Evolutionary conservation across 2,329 filamentous ascomycete species (phyloP), one percentile per base, ranked within the genome.

Genomic region (Talaromyces sp.): DNA sequence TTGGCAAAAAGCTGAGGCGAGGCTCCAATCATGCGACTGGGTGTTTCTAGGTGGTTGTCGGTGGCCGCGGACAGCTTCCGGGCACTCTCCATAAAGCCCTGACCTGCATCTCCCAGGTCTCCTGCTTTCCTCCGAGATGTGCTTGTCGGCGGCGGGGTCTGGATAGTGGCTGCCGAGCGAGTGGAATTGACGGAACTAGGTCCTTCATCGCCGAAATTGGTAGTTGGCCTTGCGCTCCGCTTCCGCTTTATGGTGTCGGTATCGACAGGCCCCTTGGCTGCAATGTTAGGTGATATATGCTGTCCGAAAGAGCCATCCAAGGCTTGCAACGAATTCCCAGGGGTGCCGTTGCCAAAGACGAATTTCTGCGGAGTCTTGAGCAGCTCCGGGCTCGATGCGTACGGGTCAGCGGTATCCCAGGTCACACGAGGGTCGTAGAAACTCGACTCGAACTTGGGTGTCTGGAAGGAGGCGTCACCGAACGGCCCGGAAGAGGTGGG

Each of bases 141-240:
- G 70, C 84, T 79, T 27, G 83, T 86, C 2, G 84, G 84, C 54
- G 84, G 84, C 35, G 84, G 84, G 12, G 84, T 87, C 71, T 86
- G 84, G 77, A 86, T 85, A 14, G 75, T 77, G 35, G 75, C 75
- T 29, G 76, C 76, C 9, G 75, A 78, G 26, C 74, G 77, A 61
- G 71, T 68, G 12, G 74, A 74, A 51, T 70, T 70, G 52, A 72
- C 67, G 17, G 72, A 70, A 17, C 68, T 69, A 21, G 71, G 68
- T 10, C 68, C 70, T 59, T 75, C 70, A 50, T 75, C 70, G 46
- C 63, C 59, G 58, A 65, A 43, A 59, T 69, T 65, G 8, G 64
- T 66, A 59, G 69, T 65, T 17, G 68, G 69, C 56, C 67, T 74
- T 26, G 68, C 59, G 3, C 67, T 55, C 10, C 69, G 70, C 60